Conservation (phyloP, 2,329 filamentous ascomycete species). For the Allantophomopsis cytisporea region DNA sequence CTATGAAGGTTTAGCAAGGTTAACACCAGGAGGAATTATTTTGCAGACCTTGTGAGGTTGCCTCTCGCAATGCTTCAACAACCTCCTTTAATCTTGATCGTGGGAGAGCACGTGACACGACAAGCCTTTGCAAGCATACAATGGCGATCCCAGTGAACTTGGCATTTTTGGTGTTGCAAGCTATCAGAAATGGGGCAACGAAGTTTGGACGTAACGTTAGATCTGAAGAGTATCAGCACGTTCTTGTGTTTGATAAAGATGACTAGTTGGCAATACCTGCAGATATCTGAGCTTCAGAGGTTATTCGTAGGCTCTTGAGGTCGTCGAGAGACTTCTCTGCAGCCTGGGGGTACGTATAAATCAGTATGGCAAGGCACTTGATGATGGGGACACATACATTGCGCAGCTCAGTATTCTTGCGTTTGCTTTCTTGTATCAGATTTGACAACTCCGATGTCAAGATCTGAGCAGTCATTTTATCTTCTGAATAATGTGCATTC, state of each 20-base stretch:
- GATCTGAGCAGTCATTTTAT: conserved; percentile 75
- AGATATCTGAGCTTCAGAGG: conserved; percentile 48
- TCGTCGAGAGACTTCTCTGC: conserved; percentile 91
- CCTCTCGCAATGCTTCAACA: conserved; percentile 76
- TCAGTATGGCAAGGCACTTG: no score
- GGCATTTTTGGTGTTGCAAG: conserved; percentile 78
- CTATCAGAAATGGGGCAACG: conserved; percentile 85
- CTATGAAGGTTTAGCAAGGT: no score
- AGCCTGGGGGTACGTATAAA: conserved; percentile 37
- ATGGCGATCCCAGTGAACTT: conserved; percentile 84
- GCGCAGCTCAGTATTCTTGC: conserved; percentile 82
- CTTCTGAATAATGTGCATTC: conserved; percentile 1
- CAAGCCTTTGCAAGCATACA: conserved; percentile 77
- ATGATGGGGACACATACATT: conserved; percentile 37
- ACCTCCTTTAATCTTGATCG: conserved; percentile 71
- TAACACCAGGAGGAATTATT: no score
- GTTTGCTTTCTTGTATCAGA: conserved; percentile 89
- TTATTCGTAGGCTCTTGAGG: conserved; percentile 60
- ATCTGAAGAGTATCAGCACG: conserved; percentile 36
- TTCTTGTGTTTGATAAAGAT: conserved; percentile 1
- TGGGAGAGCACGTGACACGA: conserved; percentile 69
- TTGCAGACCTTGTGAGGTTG: conserved; percentile 48
- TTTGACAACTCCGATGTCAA: conserved; percentile 78
- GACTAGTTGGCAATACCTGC: conserved; percentile 15
- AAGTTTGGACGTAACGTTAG: conserved; percentile 72